Evolutionary conservation across 352 stramenopile genomes (phyloP), one percentile per base, ranked within the genome.

Genomic region (Pythium sukuiense): DNA sequence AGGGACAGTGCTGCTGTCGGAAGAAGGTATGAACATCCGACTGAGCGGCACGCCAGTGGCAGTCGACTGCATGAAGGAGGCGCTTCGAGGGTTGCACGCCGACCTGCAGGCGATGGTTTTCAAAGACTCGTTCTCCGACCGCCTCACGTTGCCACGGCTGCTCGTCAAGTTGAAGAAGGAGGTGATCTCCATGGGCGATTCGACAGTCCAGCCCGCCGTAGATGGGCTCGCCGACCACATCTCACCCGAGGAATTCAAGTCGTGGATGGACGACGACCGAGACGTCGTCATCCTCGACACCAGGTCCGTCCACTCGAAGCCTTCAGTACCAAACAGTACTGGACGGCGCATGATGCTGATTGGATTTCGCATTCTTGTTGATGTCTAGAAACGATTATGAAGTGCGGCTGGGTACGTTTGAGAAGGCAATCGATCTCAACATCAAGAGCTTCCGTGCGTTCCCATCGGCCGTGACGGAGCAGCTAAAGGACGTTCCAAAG

Each of bases 121-220:
- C 55, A 92, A 92, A 50, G 79, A 90, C 50, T 90, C 81, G 45
- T 76, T 70, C 26, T 87, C 81, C 3, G 65, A 77, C 3, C 73
- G 75, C 6, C 67, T 86, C 59, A 89, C 79, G 35, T 59, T 92
- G 55, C 81, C 79, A 18, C 83, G 77, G n/a, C 80, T 92, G 70
- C 69, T 92, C 3, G 78, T 92, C 43, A 87, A 85, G 63, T 76
- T 92, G 58, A 92, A 92, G 68, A 88, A 79, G 43, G 79, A 92
- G 59, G 81, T 92, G 33, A 92, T 92, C 33, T 87, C 83, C 3
- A 92, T 92, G 83, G 81, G 83, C 13, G 65, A 83, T 49, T 32
- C 60, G 13, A 56, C 75, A 5, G 72, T 88, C 1, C 72, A 83
- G 24, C 81, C 80, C 1, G 79, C 81, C 0, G 57, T 72, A 14